phyloP scores from a whole-genome alignment of 2,329 filamentous ascomycete genomes.

The Talaromyces marneffei region DNA sequence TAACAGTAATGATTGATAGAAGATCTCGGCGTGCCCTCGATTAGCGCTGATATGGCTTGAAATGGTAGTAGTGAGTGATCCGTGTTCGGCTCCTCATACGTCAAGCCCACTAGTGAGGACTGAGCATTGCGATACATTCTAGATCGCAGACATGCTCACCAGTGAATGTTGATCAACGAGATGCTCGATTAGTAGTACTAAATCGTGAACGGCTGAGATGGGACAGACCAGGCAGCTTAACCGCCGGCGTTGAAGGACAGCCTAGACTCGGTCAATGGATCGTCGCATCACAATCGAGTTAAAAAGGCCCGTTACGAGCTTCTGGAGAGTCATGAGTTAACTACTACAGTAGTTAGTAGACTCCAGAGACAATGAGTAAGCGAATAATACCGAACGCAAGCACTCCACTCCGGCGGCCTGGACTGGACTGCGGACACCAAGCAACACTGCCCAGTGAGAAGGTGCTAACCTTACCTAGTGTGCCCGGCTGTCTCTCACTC shows the following conservation, averaged over 20 bases:
- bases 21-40: background rate
- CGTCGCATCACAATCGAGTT: background rate
- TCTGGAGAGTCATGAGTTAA: no score
- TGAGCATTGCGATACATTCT: no score
- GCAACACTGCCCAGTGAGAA: background rate
- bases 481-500: slow-evolving; percentile 5
- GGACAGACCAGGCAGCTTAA: no score
- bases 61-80: background rate
- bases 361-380: background rate
- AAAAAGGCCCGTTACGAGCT: background rate
- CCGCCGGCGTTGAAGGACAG: no score
- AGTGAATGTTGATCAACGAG: background rate
- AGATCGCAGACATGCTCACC: background rate
- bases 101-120: background rate
- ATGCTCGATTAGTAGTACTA: background rate
- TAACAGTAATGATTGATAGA: background rate
- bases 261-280: background rate
- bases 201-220: background rate
- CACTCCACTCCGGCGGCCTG: background rate
- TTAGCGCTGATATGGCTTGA: background rate
- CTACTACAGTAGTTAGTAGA: no score
- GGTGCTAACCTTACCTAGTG: background rate
- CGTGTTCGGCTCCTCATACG: background rate
- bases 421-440: background rate
- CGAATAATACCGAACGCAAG: background rate